These are phyloP conservation scores for Gelatoporia subvermispora DNA, from an alignment of 768 basidiomycete species.

Conservation along the genomic window DNA sequence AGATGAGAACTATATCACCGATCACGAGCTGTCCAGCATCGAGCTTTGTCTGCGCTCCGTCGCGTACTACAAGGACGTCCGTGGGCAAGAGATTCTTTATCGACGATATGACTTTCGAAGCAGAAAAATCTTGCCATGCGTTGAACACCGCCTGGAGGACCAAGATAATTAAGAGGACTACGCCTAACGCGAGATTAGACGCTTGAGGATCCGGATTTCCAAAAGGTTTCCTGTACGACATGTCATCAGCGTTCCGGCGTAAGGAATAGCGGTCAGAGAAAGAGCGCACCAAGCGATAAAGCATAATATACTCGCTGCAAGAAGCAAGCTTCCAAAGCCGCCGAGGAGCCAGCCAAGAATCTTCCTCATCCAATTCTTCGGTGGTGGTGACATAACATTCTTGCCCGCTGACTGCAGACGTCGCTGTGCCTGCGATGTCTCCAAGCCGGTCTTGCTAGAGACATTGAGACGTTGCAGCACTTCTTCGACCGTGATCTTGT, in stretches of 20 bases:
- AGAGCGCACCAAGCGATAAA: constrained; percentile 43
- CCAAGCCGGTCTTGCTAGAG: constrained; percentile 44
- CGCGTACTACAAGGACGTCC: constrained; percentile 54
- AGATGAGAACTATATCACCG: constrained; percentile 58
- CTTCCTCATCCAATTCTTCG: constrained; percentile 38
- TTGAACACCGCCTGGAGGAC: constrained; percentile 43
- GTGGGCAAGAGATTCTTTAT: constrained; percentile 61
- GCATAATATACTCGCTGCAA: constrained; percentile 45
- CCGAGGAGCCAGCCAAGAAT: constrained; percentile 25
- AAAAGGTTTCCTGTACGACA: constrained; percentile 50
- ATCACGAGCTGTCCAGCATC: constrained; percentile 44
- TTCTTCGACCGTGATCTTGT: too few relatives aligned
- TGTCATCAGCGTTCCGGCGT: too few relatives aligned
- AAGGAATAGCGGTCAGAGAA: too few relatives aligned
- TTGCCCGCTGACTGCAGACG: constrained; percentile 40
- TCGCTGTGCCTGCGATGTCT: constrained; percentile 41
- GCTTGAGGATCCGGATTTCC: constrained; percentile 48
- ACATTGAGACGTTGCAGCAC: too few relatives aligned
- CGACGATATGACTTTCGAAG: constrained; percentile 50
- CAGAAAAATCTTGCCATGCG: constrained; percentile 54
- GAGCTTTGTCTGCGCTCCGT: constrained; percentile 22
- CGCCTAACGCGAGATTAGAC: constrained; percentile 53
- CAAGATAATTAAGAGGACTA: constrained; percentile 47
- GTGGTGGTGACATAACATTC: constrained; percentile 48
- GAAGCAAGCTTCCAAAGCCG: constrained; percentile 43